A percentile compares a stretch with the other conserved stretches of the same genome.
phyloP scores from a whole-genome alignment of 2,329 filamentous ascomycete species.

The Pyricularia sp. region DNA sequence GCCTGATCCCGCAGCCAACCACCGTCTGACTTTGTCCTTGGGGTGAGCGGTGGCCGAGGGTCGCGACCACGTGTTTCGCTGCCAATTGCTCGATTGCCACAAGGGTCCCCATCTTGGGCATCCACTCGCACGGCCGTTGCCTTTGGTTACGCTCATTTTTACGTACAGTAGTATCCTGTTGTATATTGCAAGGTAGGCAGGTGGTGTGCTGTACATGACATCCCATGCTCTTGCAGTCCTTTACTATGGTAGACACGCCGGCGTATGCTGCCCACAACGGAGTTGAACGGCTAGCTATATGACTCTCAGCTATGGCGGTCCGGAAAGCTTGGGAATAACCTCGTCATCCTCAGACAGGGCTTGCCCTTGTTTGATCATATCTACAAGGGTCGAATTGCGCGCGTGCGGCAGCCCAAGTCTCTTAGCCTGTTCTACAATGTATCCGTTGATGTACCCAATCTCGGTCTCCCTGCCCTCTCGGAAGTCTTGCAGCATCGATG shows the following conservation, averaged over 20 bases:
- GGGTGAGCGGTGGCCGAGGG: neutral
- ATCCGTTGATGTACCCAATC: conserved; percentile 44
- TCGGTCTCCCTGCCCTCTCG: conserved; percentile 38
- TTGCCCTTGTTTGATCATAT: neutral
- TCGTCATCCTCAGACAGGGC: neutral
- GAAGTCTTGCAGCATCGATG: conserved; percentile 51
- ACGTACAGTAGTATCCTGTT: neutral
- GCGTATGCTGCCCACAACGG: neutral
- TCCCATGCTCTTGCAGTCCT: neutral
- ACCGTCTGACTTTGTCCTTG: neutral
- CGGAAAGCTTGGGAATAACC: conserved; percentile 4
- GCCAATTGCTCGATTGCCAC: neutral
- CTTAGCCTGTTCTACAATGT: neutral
- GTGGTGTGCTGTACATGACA: neutral
- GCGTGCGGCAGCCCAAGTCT: neutral
- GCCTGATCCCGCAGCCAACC: neutral
- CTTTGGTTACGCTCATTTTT: neutral
- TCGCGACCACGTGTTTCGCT: conserved; percentile 1
- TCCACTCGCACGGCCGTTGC: neutral
- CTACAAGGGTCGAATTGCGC: neutral
- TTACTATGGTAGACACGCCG: neutral
- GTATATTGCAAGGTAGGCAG: neutral
- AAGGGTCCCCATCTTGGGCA: neutral
- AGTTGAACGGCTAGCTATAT: neutral
- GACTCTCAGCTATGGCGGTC: neutral